Base-by-base conservation (phyloP, 768 basidiomycete species). In the Cantharellus cinnabarinus region DNA sequence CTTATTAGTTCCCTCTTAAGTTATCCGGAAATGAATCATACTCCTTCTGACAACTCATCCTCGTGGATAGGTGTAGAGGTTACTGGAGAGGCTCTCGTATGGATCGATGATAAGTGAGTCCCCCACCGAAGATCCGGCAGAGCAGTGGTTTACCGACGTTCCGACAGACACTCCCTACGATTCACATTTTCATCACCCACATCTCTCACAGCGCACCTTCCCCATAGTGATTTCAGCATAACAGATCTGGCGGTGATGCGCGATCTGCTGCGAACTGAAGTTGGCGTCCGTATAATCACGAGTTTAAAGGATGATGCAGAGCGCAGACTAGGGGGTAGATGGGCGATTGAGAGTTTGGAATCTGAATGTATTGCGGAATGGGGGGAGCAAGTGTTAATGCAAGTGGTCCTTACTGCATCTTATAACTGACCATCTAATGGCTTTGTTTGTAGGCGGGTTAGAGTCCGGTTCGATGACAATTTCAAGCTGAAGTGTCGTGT, bases 101-200 rank as follows among this genome's bases (percentile, higher is more conserved):
- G 81, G 59, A 80, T 89, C 38, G 82, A 83, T 63, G 73, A 81
- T 60, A 74, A 79, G 85, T 82, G 64, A 56, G 70, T 62, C 39
- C 57, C 4, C 50, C 5, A 44, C 5, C 20, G 3, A 50, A 15
- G 7, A 62, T 4, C 5, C n/a, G 5, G 15, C 14, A 58, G 5
- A 15, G 4, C 5, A 41, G 29, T 58, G 15, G 10, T 37, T 59
- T 5, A 37, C 38, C 41, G 38, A 29, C 29, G 5, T 3, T 5
- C 14, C n/a, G 34, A 50, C 58, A 34, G 35, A 35, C 41, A 34
- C 44, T 50, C 39, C 38, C 48, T 29, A 7, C 81, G 85, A 10
- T 77, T 90, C 64, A 86, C 84, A 2, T 81, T 87, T 66, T 65
- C 74, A 20, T 81, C 88, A 0, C 88, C 88, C 14, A 87, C 85